Conservation (phyloP, 345 rosid species). For the Arabis alpina region DNA sequence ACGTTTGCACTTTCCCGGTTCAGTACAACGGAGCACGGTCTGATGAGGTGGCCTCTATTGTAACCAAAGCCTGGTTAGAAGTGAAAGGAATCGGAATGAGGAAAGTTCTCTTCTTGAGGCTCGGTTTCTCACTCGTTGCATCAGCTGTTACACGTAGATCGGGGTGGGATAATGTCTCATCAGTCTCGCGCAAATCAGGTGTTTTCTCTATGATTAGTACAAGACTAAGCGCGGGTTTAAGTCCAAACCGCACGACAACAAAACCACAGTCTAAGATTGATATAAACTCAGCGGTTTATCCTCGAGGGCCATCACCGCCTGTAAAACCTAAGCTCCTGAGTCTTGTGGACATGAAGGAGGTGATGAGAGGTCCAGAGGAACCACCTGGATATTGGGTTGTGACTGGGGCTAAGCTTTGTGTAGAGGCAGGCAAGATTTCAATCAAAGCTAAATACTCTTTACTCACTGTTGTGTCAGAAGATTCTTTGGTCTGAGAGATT, state of each 20-base stretch:
- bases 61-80: constrained; percentile 93
- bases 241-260: constrained; percentile 50
- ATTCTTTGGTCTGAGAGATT: constrained; percentile 52
- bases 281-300: constrained; percentile 85
- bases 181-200: constrained; percentile 74
- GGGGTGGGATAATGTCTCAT: constrained; percentile 78
- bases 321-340: constrained; percentile 66
- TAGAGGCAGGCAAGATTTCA: constrained; percentile 79
- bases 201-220: constrained; percentile 76
- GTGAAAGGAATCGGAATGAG: constrained; percentile 83
- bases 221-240: constrained; percentile 60
- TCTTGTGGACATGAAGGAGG: constrained; percentile 91
- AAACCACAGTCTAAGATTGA: constrained; percentile 61
- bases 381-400: constrained; percentile 96
- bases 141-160: constrained; percentile 71
- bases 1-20: constrained; percentile 88
- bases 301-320: constrained; percentile 66
- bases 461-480: constrained; percentile 78
- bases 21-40: constrained; percentile 59
- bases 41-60: constrained; percentile 73
- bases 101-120: constrained; percentile 85
- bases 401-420: constrained; percentile 86
- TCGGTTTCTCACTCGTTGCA: constrained; percentile 78
- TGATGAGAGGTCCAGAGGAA: constrained; percentile 87
- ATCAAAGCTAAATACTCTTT: constrained; percentile 82